Base-by-base conservation (phyloP, 495 filamentous ascomycete genomes). In the Aspergillus affinis region DNA sequence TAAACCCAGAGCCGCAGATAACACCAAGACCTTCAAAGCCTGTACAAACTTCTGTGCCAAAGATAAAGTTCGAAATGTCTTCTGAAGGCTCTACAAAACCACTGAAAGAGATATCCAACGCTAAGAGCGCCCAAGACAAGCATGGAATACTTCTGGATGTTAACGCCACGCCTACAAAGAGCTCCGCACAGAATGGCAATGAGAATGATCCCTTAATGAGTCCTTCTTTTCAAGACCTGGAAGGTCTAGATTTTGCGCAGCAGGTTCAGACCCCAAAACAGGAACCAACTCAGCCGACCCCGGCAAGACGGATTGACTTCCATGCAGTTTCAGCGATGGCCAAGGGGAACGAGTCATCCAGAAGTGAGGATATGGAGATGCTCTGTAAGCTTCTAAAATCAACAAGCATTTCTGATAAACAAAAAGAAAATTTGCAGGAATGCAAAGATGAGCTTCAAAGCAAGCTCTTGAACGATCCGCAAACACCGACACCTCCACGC, bases 191-290 rank as follows among this genome's bases (percentile, higher is more conserved):
- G 36, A 41, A 15, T 41, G 26, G 12, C 8, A 8, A 18, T 15
- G 50, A 15, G 13, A 7, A 17, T 15, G 51, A 27, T 21, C 10
- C 41, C 15, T 36, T 58, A 44, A 46, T 47, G 54, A 70, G 62
- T 18, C 67, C 67, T 27, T 54, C 53, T 0, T 46, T 63, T 41
- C 49, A 54, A 48, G 64, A 67, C 41, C 54, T 70, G 41, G 21
- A 65, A 51, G 67, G 67, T 4, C 41, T 70, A 17, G 58, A 65
- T 20, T 70, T 67, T 41, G 36, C 9, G 10, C 36, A 8, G 5
- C 36, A 15, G 12, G 36, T 15, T 1, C 36, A 41, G 36, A 41
- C 36, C 13, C 36, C 13, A 41, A 17, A 41, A 10, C 12, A 41
- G 1, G 36, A 41, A 10, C 36, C 0, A 10, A 2, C 36, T 15